A percentile compares a stretch with the other conserved stretches of the same genome.
These are phyloP conservation scores for Trametes polyzona DNA, from an alignment of 1,284 basidiomycete species.

Conservation along the genomic window DNA sequence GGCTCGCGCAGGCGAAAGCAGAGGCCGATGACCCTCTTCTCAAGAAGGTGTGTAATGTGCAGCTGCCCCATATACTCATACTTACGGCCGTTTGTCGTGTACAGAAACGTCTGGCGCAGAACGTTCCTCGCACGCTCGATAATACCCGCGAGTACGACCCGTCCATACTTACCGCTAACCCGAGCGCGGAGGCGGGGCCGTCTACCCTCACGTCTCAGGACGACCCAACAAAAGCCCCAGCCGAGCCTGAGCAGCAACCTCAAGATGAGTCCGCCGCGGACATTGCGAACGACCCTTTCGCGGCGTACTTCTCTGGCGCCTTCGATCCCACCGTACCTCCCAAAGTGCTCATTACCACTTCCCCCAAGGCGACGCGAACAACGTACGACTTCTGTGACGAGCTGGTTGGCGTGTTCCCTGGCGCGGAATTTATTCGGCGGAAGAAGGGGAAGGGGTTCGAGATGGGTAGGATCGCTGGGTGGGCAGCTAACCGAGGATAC, in stretches of 20 bases:
- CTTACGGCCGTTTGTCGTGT: not conserved
- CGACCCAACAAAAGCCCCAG: conserved; percentile 20
- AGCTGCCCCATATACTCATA: not conserved
- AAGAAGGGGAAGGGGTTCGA: conserved; percentile 95
- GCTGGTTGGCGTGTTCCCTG: conserved; percentile 90
- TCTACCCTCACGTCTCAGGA: conserved; percentile 38
- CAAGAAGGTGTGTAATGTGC: conserved; percentile 61
- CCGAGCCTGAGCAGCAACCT: conserved; percentile 30
- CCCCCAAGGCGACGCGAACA: conserved; percentile 80
- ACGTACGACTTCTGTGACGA: conserved; percentile 94
- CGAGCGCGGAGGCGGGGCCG: conserved; percentile 40
- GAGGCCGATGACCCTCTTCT: conserved; percentile 72
- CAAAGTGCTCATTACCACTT: conserved; percentile 90
- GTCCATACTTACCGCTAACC: conserved; percentile 77
- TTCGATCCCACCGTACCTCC: conserved; percentile 75
- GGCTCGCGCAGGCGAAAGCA: conserved; percentile 74
- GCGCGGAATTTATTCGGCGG: conserved; percentile 90
- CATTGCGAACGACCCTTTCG: conserved; percentile 73
- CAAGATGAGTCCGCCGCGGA: conserved; percentile 67
- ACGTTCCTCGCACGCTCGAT: conserved; percentile 91
- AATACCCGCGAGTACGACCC: conserved; percentile 92
- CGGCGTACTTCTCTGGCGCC: conserved; percentile 66
- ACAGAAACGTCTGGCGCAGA: conserved; percentile 82
- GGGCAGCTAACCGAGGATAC: conserved; percentile 91
- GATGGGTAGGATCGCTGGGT: conserved; percentile 90